Conservation (phyloP, 352 stramenopile species). For the Pythium sp. region DNA sequence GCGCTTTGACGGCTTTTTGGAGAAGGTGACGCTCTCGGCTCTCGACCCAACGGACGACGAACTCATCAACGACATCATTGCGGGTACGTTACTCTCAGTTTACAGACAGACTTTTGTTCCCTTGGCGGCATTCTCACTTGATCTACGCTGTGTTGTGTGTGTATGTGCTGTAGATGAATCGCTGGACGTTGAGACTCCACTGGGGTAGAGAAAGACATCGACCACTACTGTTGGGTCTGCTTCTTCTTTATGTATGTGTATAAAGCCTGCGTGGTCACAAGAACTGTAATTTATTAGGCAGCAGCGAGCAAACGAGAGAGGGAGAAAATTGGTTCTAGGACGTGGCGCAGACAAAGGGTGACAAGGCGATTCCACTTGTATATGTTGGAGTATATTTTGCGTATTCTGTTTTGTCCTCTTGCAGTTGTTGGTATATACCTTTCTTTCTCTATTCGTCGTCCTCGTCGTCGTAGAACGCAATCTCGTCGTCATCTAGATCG, state of each 20-base stretch:
- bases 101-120: not conserved
- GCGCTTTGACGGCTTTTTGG: constrained; percentile 56
- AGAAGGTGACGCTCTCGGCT: constrained; percentile 58
- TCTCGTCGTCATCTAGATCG: constrained; percentile 29
- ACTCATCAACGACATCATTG: constrained; percentile 27
- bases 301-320: not conserved
- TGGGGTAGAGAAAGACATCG: constrained; percentile 8
- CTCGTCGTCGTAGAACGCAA: constrained; percentile 31
- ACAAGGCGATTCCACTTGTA: constrained; percentile 11
- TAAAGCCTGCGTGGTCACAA: constrained; percentile 4
- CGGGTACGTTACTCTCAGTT: not conserved
- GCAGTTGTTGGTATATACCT: not conserved
- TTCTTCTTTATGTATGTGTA: not conserved
- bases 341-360: not conserved
- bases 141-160: not conserved
- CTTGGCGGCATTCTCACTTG: not conserved
- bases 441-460: constrained; percentile 28
- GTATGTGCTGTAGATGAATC: constrained; percentile 18
- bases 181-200: constrained; percentile 20
- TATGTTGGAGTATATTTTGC: constrained; percentile 18
- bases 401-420: constrained; percentile 14
- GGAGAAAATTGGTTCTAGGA: constrained; percentile 1
- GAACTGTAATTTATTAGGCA: constrained; percentile 19
- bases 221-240: not conserved
- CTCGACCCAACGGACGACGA: constrained; percentile 65